These are phyloP conservation scores for Tylopilus sp. DNA, from an alignment of 768 basidiomycete genomes.

Conservation along the genomic window DNA sequence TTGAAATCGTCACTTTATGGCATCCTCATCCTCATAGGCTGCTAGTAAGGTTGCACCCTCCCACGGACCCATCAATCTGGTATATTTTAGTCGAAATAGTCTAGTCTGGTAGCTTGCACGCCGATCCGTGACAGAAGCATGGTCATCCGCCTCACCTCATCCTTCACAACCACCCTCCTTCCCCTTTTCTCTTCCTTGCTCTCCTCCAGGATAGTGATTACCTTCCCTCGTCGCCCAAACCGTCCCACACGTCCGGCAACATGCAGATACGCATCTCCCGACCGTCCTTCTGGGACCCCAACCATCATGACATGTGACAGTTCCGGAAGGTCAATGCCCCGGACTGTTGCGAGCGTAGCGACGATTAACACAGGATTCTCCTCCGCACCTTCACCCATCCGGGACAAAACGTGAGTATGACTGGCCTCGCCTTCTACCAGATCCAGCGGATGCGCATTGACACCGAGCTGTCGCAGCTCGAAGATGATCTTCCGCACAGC, in stretches of 20 bases:
- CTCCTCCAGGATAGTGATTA: conserved; percentile 56
- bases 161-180: conserved; percentile 25
- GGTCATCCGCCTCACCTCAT: conserved; percentile 39
- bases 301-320: conserved; percentile 74
- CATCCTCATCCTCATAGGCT: no score
- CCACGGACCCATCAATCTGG: no score
- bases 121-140: conserved; percentile 44
- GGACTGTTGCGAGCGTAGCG: conserved; percentile 62
- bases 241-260: conserved; percentile 74
- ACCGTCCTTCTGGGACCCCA: conserved; percentile 51
- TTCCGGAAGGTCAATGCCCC: conserved; percentile 69
- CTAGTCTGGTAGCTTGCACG: conserved; percentile 44
- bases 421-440: conserved; percentile 43
- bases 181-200: conserved; percentile 29
- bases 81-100: conserved; percentile 41
- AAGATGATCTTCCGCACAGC: conserved; percentile 60
- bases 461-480: conserved; percentile 62
- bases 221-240: conserved; percentile 63
- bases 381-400: conserved; percentile 28
- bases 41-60: no score
- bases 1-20: no score
- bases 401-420: conserved; percentile 40
- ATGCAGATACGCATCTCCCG: conserved; percentile 64
- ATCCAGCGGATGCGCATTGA: conserved; percentile 64
- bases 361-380: conserved; percentile 65